phyloP scores from a whole-genome alignment of 2,329 filamentous ascomycete genomes.

The Celoporthe dispersa region DNA sequence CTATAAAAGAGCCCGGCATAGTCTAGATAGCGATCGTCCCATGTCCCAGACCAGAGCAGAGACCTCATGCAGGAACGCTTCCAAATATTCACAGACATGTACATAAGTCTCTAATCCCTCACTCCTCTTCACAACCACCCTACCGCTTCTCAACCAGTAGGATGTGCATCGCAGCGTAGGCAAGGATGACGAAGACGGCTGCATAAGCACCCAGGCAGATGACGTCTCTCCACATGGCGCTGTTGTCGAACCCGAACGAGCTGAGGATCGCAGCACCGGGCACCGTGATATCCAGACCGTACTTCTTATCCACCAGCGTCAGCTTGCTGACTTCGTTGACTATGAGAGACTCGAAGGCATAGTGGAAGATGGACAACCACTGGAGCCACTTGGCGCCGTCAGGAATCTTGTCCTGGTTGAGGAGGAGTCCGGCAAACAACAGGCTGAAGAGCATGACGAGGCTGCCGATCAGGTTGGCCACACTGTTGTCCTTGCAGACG shows the following conservation, averaged over 20 bases:
- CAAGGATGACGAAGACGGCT: conserved; percentile 80
- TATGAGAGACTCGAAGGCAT: conserved; percentile 93
- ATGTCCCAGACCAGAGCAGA: background rate
- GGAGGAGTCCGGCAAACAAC: conserved; percentile 88
- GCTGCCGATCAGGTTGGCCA: conserved; percentile 92
- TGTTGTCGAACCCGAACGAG: conserved; percentile 91
- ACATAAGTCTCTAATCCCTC: conserved; percentile 8
- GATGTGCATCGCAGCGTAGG: conserved; percentile 91
- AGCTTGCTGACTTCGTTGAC: conserved; percentile 95
- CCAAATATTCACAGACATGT: conserved; percentile 7
- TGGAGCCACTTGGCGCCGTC: conserved; percentile 87
- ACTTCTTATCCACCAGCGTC: conserved; percentile 90
- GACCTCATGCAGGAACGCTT: conserved; percentile 15
- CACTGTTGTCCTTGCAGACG: conserved; percentile 85
- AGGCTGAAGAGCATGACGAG: conserved; percentile 97
- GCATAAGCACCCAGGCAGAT: conserved; percentile 82
- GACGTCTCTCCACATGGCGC: conserved; percentile 84
- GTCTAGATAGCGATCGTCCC: conserved; percentile 23
- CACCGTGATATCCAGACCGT: conserved; percentile 94
- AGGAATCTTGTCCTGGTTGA: conserved; percentile 95
- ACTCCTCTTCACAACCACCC: conserved; percentile 18
- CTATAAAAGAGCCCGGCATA: conserved; percentile 7
- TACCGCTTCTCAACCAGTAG: conserved; percentile 87
- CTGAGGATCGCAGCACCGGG: conserved; percentile 93
- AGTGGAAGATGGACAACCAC: conserved; percentile 95